A percentile compares a stretch with the other conserved stretches of the same genome.
phyloP scores from a whole-genome alignment of 2,329 filamentous ascomycete genomes.

The Phialophora macrospora region DNA sequence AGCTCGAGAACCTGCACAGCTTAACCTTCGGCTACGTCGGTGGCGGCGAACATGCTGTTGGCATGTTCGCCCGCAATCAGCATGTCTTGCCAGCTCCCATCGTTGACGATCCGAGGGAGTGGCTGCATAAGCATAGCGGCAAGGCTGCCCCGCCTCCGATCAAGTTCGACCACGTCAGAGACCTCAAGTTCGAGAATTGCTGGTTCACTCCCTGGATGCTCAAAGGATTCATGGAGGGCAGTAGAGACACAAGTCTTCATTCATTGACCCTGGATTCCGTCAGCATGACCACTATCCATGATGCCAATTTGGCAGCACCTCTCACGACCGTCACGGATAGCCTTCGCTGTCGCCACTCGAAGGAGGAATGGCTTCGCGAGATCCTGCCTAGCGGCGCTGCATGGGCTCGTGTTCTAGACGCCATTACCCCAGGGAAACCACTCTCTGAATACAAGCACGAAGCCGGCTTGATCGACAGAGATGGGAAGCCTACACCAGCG shows the following conservation, averaged over 20 bases:
- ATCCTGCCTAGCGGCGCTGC: constrained; percentile 50
- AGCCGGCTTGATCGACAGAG: constrained; percentile 37
- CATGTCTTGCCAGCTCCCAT: constrained; percentile 65
- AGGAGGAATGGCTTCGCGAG: constrained; percentile 43
- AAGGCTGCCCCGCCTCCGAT: constrained; percentile 47
- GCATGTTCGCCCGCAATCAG: constrained; percentile 65
- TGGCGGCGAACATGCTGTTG: constrained; percentile 69
- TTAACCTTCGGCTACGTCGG: constrained; percentile 70
- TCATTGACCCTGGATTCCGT: constrained; percentile 67
- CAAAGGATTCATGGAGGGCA: constrained; percentile 55
- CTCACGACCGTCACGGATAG: constrained; percentile 23
- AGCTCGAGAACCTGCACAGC: constrained; percentile 57
- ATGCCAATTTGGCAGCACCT: constrained; percentile 18
- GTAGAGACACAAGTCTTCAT: constrained; percentile 56
- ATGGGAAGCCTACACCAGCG: constrained; percentile 22
- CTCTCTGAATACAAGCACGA: constrained; percentile 45
- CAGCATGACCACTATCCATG: constrained; percentile 61
- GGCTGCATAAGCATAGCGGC: constrained; percentile 18
- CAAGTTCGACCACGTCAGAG: constrained; percentile 61
- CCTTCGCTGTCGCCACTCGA: constrained; percentile 28
- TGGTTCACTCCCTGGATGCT: constrained; percentile 68
- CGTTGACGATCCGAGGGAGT: constrained; percentile 35
- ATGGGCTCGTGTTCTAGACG: constrained; percentile 58
- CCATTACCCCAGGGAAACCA: constrained; percentile 55
- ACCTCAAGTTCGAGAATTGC: constrained; percentile 70